These are phyloP conservation scores for Penicillium diatomitis DNA, from an alignment of 495 filamentous ascomycete genomes.

Conservation along the genomic window DNA sequence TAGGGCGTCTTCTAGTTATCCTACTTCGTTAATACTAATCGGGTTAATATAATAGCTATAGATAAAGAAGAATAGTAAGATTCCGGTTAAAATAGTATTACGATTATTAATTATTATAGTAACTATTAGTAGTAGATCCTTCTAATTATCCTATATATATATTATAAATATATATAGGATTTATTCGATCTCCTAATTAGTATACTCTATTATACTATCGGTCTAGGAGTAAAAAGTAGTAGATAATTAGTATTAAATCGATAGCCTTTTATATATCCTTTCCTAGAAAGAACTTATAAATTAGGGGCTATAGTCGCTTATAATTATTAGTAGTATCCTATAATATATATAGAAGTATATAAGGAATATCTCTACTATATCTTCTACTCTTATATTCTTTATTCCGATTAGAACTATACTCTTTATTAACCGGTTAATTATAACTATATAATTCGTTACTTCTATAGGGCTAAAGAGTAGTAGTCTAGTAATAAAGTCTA, in stretches of 20 bases:
- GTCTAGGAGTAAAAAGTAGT: neutral
- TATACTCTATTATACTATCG: neutral
- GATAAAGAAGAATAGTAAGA: neutral
- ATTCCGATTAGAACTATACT: neutral
- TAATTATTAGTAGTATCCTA: neutral
- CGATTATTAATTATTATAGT: neutral
- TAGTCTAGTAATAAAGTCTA: neutral
- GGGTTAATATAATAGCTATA: neutral
- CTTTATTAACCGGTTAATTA: neutral
- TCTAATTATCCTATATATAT: neutral
- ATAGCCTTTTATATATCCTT: neutral
- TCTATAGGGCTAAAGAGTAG: neutral
- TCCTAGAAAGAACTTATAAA: neutral
- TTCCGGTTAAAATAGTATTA: neutral
- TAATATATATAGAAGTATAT: conserved; percentile 1
- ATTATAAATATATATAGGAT: neutral
- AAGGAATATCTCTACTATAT: neutral
- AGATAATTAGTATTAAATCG: neutral
- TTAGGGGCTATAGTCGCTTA: neutral
- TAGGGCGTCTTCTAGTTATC: neutral
- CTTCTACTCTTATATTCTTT: neutral
- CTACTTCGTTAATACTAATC: neutral
- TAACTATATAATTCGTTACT: neutral
- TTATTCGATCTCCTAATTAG: neutral
- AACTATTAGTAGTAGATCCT: neutral